Evolutionary conservation across 169 alveolate species (phyloP).

Genomic region (Plasmodium falciparum): DNA sequence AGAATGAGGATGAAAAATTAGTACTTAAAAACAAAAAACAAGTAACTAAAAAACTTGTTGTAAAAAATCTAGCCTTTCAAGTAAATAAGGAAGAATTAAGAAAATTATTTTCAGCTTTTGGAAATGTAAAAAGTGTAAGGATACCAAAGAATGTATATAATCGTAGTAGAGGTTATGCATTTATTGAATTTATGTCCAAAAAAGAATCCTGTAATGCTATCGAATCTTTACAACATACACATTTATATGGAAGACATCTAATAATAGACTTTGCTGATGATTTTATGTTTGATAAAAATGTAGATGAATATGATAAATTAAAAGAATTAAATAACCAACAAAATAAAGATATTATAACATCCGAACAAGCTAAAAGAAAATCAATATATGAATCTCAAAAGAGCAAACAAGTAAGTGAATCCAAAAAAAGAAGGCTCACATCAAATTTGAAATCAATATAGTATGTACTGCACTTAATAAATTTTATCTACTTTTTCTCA

Average conservation of each 20-base stretch:
- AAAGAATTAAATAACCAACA: slow-evolving; percentile 29
- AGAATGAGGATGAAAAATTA: slow-evolving; percentile 65
- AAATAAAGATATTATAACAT: slow-evolving; percentile 32
- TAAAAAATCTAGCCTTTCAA: slow-evolving; percentile 96
- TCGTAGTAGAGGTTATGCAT: slow-evolving; percentile 95
- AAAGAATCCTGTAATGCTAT: slow-evolving; percentile 92
- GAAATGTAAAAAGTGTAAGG: slow-evolving; percentile 92
- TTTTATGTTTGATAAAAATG: slow-evolving; percentile 62
- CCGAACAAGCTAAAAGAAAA: slow-evolving; percentile 76
- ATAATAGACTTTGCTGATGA: slow-evolving; percentile 91
- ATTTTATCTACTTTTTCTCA: background rate
- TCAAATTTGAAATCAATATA: background rate
- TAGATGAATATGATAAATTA: slow-evolving; percentile 66
- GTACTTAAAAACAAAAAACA: slow-evolving; percentile 75
- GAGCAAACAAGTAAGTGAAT: slow-evolving; percentile 23
- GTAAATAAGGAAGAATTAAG: slow-evolving; percentile 93
- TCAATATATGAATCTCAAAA: slow-evolving; percentile 42
- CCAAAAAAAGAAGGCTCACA: slow-evolving; percentile 64
- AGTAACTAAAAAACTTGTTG: slow-evolving; percentile 89
- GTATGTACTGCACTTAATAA: background rate
- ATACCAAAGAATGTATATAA: slow-evolving; percentile 94
- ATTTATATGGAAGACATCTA: slow-evolving; percentile 94
- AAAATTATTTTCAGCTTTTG: slow-evolving; percentile 92
- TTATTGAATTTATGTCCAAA: slow-evolving; percentile 92
- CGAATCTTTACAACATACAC: slow-evolving; percentile 92